phyloP scores from a whole-genome alignment of 495 filamentous ascomycete genomes.

The Hypoxylon subgilvum region DNA sequence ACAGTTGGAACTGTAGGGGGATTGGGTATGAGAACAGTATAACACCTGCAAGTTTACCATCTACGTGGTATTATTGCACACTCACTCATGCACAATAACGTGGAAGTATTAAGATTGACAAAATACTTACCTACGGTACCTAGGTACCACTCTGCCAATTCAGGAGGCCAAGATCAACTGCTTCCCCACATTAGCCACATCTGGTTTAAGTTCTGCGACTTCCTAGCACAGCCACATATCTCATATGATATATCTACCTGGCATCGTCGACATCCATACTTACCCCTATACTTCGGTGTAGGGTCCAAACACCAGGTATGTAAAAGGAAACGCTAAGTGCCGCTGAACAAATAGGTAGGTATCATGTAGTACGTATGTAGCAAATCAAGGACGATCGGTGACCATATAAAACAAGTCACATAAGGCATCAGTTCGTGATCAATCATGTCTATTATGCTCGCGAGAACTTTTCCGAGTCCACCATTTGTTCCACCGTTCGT shows the following conservation, averaged over 20 bases:
- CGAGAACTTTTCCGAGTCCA: constrained; percentile 45
- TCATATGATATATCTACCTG: too few species aligned
- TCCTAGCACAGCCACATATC: neutral
- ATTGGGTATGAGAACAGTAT: neutral
- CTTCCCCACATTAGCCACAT: constrained; percentile 9
- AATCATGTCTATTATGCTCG: constrained; percentile 43
- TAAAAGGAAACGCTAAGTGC: too few species aligned
- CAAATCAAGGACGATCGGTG: too few species aligned
- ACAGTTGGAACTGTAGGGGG: neutral
- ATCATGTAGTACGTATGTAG: too few species aligned
- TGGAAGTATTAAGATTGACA: too few species aligned
- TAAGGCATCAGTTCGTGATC: constrained; percentile 33
- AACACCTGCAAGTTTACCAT: neutral
- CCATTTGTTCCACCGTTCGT: too few species aligned
- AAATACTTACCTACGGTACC: too few species aligned
- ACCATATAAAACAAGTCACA: neutral
- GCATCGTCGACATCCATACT: too few species aligned
- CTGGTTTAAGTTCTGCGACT: constrained; percentile 6
- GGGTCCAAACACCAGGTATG: too few species aligned
- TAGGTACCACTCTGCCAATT: too few species aligned
- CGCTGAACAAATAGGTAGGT: too few species aligned
- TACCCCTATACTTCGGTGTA: too few species aligned
- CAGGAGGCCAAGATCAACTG: constrained; percentile 30
- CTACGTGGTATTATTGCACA: constrained; percentile 25
- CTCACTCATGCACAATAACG: constrained; percentile 13